Base-by-base conservation (phyloP, 495 filamentous ascomycete genomes). In the Tuber magnatum region DNA sequence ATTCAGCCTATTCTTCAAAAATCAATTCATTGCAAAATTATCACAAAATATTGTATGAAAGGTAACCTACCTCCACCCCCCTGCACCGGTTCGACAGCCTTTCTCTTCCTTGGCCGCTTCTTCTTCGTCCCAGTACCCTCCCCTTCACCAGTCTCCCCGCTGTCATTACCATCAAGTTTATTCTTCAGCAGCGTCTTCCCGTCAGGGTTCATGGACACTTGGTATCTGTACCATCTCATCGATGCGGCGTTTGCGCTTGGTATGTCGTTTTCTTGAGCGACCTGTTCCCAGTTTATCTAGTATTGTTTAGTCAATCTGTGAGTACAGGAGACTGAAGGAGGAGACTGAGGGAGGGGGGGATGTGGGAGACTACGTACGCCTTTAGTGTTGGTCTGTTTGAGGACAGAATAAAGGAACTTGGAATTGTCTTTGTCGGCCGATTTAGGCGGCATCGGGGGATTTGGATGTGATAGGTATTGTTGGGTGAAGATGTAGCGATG, bases 191-290 rank as follows among this genome's bases (percentile, higher is more conserved):
- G n/a, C 5, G 20, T 71, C 35, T 43, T 44, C 35, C 72, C 72
- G 2, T 71, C 72, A 28, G 72, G 46, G 12, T 9, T 71, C 72
- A 71, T 70, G 20, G 32, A 40, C 4, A 18, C 51, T 68, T 39
- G 32, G 39, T 24, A 74, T 22, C 72, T 35, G 20, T 38, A 39
- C 72, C 72, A 74, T 7, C 72, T 56, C 68, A 72, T 7, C 1
- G 38, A 68, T 28, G 72, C 72, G 22, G 72, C 72, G 72, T 35
- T 41, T 5, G 22, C 43, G 2, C 14, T 70, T 7, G 46, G 56
- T 42, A 74, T 38, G 68, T 24, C 38, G 32, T 74, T 74, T 38
- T 74, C 72, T 38, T 35, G 35, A 22, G 72, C 72, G 35, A 74
- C 69, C 38, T 38, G 32, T 42, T 35, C 43, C 72, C 72, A 74